These are phyloP conservation scores for Xylariaceae sp. DNA, from an alignment of 2,329 filamentous ascomycete species.

Conservation along the genomic window DNA sequence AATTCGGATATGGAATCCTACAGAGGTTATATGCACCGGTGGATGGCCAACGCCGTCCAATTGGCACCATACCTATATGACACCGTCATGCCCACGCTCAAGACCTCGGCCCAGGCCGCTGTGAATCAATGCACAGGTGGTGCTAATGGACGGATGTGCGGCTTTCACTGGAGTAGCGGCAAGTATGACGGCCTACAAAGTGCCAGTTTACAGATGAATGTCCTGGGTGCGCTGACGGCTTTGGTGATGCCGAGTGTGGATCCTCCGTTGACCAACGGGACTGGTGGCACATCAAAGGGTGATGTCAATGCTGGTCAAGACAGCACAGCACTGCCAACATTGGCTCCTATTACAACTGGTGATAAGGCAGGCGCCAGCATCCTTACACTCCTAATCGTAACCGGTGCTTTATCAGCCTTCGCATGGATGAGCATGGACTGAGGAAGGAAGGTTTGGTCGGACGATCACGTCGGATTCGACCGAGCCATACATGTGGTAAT, in stretches of 20 bases:
- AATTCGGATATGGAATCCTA: constrained; percentile 75
- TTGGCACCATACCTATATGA: constrained; percentile 65
- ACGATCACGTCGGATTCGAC: neutral
- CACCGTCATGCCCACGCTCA: constrained; percentile 62
- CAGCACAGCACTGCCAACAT: constrained; percentile 29
- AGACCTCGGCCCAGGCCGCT: constrained; percentile 63
- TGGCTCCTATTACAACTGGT: constrained; percentile 47
- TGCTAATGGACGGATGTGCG: constrained; percentile 63
- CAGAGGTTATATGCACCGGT: constrained; percentile 73
- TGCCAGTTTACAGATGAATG: constrained; percentile 64
- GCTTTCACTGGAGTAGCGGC: constrained; percentile 63
- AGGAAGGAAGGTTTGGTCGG: no score
- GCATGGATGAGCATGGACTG: constrained; percentile 55
- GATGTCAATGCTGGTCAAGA: constrained; percentile 51
- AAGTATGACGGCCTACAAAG: constrained; percentile 52
- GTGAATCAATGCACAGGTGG: constrained; percentile 68
- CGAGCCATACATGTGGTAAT: neutral
- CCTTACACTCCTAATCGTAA: constrained; percentile 52
- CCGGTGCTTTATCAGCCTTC: constrained; percentile 50
- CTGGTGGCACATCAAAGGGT: constrained; percentile 57
- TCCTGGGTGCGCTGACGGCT: constrained; percentile 56
- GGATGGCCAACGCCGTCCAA: constrained; percentile 65
- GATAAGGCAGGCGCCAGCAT: constrained; percentile 58
- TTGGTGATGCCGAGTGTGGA: constrained; percentile 45
- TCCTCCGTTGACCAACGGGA: constrained; percentile 53